A percentile compares a stretch with the other conserved stretches of the same genome.
phyloP scores from a whole-genome alignment of 73 alveolate species.

The Tetrahymena borealis region DNA sequence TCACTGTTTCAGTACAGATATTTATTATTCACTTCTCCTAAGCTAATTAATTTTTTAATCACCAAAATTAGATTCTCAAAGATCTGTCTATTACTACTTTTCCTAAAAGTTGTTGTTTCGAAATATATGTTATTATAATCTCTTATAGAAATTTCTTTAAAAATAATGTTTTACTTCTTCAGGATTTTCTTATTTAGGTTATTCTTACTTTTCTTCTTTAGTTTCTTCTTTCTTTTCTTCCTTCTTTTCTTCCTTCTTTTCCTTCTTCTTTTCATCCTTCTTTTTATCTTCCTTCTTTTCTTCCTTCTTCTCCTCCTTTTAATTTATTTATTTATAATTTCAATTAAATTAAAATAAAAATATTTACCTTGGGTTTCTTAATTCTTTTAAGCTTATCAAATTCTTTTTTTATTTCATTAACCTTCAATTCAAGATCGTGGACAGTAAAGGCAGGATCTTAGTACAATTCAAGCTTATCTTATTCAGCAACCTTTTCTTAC shows the following conservation, averaged over 20 bases:
- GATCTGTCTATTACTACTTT: background rate
- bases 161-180: background rate
- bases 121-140: background rate
- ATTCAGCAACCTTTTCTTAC: background rate
- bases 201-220: background rate
- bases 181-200: no score
- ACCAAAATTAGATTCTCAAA: background rate
- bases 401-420: conserved; percentile 18
- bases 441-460: conserved; percentile 36
- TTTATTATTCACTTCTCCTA: background rate
- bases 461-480: conserved; percentile 16
- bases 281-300: conserved; percentile 15
- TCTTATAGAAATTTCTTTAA: background rate
- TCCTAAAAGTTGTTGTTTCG: background rate
- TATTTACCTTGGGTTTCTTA: conserved; percentile 25
- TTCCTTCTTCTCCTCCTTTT: conserved; percentile 23
- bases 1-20: no score
- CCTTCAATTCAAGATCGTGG: conserved; percentile 22
- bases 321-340: background rate
- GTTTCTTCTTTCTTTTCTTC: conserved; percentile 5
- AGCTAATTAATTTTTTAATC: background rate
- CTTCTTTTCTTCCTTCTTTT: conserved; percentile 5
- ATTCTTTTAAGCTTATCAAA: conserved; percentile 20
- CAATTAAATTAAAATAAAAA: no score
- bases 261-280: conserved; percentile 10